Conservation (phyloP, 192 early-diverging fungal genomes). For the Geosiphon pyriformis region DNA sequence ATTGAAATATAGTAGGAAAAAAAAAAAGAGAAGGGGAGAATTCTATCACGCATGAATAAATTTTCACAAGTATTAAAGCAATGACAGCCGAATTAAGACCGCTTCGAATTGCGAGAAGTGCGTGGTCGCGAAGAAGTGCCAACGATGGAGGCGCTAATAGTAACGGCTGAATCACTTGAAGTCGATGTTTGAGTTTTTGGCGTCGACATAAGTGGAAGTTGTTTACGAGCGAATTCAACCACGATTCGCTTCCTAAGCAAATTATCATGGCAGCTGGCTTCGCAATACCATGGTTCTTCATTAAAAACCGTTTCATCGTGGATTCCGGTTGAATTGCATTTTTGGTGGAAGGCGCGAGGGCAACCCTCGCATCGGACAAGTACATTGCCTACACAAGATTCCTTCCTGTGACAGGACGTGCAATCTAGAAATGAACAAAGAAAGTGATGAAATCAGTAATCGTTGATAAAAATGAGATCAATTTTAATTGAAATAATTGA, state of each 20-base stretch:
- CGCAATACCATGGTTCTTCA: constrained; percentile 59
- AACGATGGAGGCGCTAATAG: constrained; percentile 34
- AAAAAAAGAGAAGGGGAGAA: no score
- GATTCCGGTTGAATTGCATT: constrained; percentile 47
- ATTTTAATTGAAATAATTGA: no score
- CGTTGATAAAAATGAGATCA: constrained; percentile 16
- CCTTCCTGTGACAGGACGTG: constrained; percentile 66
- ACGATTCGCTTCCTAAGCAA: constrained; percentile 46
- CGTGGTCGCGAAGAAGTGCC: constrained; percentile 18
- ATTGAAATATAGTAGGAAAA: no score
- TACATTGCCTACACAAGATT: constrained; percentile 53
- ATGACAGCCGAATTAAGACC: no score
- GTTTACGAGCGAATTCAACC: constrained; percentile 58
- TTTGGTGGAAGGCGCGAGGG: constrained; percentile 73
- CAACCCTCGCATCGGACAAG: constrained; percentile 83
- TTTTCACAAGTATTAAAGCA: no score
- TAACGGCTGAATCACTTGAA: constrained; percentile 8
- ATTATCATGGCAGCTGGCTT: constrained; percentile 51
- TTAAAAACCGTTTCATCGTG: constrained; percentile 43
- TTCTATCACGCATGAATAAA: no score
- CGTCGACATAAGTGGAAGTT: constrained; percentile 56
- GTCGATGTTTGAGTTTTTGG: constrained; percentile 35
- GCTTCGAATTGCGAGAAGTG: constrained; percentile 22
- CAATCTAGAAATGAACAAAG: constrained; percentile 42
- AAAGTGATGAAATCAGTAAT: not conserved